A percentile compares a stretch with the other conserved stretches of the same genome.
These are phyloP conservation scores for Lathyrus tuberosus DNA, from an alignment of 306 rosid species.

Conservation along the genomic window DNA sequence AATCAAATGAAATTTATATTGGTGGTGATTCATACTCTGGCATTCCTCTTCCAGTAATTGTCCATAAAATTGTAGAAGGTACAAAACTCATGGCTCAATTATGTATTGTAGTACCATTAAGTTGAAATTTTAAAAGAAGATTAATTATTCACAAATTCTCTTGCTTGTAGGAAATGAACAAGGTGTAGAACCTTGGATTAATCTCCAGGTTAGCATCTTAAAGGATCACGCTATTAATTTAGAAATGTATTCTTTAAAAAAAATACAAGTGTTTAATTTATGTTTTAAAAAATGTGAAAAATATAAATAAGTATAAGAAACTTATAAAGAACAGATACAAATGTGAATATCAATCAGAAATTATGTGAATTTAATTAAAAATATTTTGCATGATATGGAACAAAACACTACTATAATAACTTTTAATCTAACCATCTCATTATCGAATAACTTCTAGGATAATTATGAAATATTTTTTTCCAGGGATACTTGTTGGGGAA, in stretches of 20 bases:
- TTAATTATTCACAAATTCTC: neutral
- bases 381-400: too few relatives aligned
- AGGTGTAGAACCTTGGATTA: conserved; percentile 53
- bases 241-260: too few relatives aligned
- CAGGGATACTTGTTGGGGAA: conserved; percentile 76
- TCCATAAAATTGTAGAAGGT: conserved; percentile 63
- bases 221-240: neutral
- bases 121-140: neutral
- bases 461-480: neutral
- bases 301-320: neutral
- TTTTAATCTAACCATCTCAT: too few relatives aligned
- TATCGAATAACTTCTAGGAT: neutral
- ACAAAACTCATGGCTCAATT: neutral
- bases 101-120: neutral
- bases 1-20: conserved; percentile 51
- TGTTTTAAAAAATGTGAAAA: neutral
- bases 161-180: conserved; percentile 56
- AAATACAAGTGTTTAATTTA: too few relatives aligned
- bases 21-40: conserved; percentile 86
- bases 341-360: too few relatives aligned
- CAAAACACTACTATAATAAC: too few relatives aligned
- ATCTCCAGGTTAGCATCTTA: conserved; percentile 55
- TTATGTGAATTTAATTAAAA: too few relatives aligned
- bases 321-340: neutral
- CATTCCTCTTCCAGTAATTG: conserved; percentile 56